These are phyloP conservation scores for Salix udensis DNA, from an alignment of 345 rosid species.

Conservation along the genomic window DNA sequence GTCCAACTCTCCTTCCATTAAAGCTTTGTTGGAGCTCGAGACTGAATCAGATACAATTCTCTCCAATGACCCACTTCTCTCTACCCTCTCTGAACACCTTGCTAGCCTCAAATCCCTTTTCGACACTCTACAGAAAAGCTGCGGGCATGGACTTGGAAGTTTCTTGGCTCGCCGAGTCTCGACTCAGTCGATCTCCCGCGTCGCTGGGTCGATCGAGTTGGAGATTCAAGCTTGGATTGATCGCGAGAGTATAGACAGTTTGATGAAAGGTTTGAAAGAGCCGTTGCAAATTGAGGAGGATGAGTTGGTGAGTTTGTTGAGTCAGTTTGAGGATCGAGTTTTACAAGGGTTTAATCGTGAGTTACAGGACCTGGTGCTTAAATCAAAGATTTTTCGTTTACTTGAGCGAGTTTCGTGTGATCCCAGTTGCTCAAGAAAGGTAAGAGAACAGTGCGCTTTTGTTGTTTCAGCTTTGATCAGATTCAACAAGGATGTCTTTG, in stretches of 20 bases:
- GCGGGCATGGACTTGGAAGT: slow-evolving; percentile 37
- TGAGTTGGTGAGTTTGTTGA: slow-evolving; percentile 35
- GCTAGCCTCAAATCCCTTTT: slow-evolving; percentile 42
- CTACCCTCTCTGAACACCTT: slow-evolving; percentile 45
- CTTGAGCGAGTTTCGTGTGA: slow-evolving; percentile 38
- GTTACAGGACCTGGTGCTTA: slow-evolving; percentile 52
- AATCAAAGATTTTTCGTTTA: slow-evolving; percentile 38
- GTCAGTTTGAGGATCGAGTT: slow-evolving; percentile 47
- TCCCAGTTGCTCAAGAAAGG: slow-evolving; percentile 24
- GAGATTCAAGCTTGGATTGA: slow-evolving; percentile 80
- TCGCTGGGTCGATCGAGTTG: slow-evolving; percentile 54
- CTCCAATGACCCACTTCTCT: slow-evolving; percentile 50
- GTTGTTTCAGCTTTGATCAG: slow-evolving; percentile 41
- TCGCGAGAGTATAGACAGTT: slow-evolving; percentile 51
- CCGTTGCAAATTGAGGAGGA: slow-evolving; percentile 24
- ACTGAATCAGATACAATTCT: slow-evolving; percentile 52
- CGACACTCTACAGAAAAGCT: slow-evolving; percentile 28
- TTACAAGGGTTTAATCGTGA: slow-evolving; percentile 48
- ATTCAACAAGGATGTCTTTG: slow-evolving; percentile 72
- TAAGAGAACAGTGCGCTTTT: slow-evolving; percentile 45
- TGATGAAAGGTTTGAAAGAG: slow-evolving; percentile 32
- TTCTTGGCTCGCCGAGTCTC: slow-evolving; percentile 58
- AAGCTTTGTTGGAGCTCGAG: slow-evolving; percentile 59
- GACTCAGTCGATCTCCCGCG: slow-evolving; percentile 55
- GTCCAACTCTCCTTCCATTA: slow-evolving; percentile 44